These are phyloP conservation scores for Penicillium paradoxum DNA, from an alignment of 495 filamentous ascomycete genomes.

Conservation along the genomic window DNA sequence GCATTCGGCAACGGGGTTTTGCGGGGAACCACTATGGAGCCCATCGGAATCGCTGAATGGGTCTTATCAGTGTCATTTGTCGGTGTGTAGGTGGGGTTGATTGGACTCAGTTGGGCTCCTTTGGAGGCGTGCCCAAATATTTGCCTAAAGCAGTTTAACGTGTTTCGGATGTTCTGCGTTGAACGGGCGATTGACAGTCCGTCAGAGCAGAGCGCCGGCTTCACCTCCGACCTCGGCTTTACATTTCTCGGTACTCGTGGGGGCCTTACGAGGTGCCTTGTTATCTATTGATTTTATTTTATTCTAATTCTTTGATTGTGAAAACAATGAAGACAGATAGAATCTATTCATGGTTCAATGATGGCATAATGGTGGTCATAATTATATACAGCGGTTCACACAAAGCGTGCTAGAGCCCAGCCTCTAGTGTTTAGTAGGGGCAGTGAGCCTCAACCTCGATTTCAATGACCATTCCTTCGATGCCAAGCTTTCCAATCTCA, in stretches of 20 bases:
- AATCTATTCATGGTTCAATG: no score
- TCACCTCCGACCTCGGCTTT: no score
- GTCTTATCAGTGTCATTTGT: not conserved
- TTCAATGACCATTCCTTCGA: conserved; percentile 12
- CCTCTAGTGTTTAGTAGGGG: conserved; percentile 1
- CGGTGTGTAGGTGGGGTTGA: not conserved
- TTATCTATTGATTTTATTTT: no score
- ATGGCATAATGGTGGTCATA: no score
- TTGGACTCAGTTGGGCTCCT: no score
- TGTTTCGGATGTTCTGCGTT: not conserved
- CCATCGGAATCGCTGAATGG: not conserved
- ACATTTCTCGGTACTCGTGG: no score
- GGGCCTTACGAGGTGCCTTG: no score
- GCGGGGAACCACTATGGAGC: not conserved
- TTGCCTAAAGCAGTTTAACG: conserved; percentile 4
- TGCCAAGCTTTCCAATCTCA: conserved; percentile 13
- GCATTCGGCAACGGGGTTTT: not conserved
- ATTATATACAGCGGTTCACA: not conserved
- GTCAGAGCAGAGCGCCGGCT: no score
- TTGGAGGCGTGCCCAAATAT: conserved; percentile 7
- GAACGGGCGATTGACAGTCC: not conserved
- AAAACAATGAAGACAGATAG: no score
- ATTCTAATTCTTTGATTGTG: no score
- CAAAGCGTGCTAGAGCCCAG: not conserved
- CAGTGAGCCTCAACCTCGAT: conserved; percentile 14